Evolutionary conservation across 106 monocot genomes (phyloP).

Genomic region (Narthecium ossifragum): DNA sequence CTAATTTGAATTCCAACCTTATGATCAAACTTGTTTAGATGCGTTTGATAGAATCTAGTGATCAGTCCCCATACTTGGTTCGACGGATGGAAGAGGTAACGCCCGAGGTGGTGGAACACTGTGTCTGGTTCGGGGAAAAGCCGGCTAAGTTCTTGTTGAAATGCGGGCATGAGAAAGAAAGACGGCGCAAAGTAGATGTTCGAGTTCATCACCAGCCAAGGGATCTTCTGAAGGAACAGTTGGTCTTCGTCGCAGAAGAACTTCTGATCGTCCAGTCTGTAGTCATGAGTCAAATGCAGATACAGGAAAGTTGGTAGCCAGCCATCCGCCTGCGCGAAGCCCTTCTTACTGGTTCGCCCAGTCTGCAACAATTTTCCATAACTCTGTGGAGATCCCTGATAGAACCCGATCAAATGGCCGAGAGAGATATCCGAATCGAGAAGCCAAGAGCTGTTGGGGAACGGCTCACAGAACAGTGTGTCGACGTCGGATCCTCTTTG

Average conservation of each 20-base stretch:
- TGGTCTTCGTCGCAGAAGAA: slow-evolving; percentile 85
- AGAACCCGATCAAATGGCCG: slow-evolving; percentile 17
- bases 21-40: slow-evolving; percentile 45
- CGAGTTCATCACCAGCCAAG: slow-evolving; percentile 64
- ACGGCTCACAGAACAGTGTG: slow-evolving; percentile 88
- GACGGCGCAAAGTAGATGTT: slow-evolving; percentile 73
- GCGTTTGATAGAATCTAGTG: slow-evolving; percentile 23
- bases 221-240: slow-evolving; percentile 31
- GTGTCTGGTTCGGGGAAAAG: slow-evolving; percentile 74
- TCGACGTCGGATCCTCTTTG: slow-evolving; percentile 36
- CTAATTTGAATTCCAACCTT: slow-evolving; percentile 14
- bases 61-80: slow-evolving; percentile 4
- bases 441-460: slow-evolving; percentile 62
- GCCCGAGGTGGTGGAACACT: slow-evolving; percentile 80
- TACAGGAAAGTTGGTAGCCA: slow-evolving; percentile 41
- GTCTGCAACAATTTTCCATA: slow-evolving; percentile 60
- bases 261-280: slow-evolving; percentile 34
- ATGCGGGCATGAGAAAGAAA: slow-evolving; percentile 60
- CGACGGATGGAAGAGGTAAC: slow-evolving; percentile 27
- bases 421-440: slow-evolving; percentile 58
- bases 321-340: background rate
- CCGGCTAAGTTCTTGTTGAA: slow-evolving; percentile 38
- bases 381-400: slow-evolving; percentile 22
- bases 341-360: slow-evolving; percentile 10
- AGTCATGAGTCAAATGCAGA: slow-evolving; percentile 57